phyloP scores from a whole-genome alignment of 192 early-diverging fungal species.

The Phlyctochytrium bullatum region DNA sequence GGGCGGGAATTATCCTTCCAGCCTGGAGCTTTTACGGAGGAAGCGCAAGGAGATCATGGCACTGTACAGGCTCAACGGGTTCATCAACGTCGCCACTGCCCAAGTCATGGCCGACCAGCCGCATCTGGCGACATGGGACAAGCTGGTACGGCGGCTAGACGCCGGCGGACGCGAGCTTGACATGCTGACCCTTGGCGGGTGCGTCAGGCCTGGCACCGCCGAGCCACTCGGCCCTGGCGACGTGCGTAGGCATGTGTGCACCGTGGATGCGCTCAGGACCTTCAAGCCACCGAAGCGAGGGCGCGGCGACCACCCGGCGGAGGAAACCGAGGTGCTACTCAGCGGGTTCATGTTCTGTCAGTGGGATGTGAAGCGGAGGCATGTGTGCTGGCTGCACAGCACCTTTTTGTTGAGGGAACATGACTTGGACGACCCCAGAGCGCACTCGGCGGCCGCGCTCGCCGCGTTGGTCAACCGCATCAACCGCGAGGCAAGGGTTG shows the following conservation, averaged over 20 bases:
- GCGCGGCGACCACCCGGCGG: neutral
- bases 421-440: neutral
- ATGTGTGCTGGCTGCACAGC: neutral
- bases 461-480: neutral
- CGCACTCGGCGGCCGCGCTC: neutral
- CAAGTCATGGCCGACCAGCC: neutral
- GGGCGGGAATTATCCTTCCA: neutral
- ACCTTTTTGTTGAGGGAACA: neutral
- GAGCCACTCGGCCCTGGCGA: neutral
- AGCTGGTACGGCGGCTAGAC: neutral
- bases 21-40: neutral
- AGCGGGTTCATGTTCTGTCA: neutral
- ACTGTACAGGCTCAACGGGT: neutral
- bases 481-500: neutral
- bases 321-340: neutral
- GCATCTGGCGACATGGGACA: neutral
- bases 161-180: neutral
- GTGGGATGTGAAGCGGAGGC: neutral
- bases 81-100: neutral
- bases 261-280: neutral
- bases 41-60: slow-evolving; percentile 1
- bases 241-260: neutral
- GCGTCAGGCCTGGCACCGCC: neutral
- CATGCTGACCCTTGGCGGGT: neutral
- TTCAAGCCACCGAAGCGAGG: neutral